phyloP scores from a whole-genome alignment of 169 alveolate species.

The Perkinsus chesapeaki region DNA sequence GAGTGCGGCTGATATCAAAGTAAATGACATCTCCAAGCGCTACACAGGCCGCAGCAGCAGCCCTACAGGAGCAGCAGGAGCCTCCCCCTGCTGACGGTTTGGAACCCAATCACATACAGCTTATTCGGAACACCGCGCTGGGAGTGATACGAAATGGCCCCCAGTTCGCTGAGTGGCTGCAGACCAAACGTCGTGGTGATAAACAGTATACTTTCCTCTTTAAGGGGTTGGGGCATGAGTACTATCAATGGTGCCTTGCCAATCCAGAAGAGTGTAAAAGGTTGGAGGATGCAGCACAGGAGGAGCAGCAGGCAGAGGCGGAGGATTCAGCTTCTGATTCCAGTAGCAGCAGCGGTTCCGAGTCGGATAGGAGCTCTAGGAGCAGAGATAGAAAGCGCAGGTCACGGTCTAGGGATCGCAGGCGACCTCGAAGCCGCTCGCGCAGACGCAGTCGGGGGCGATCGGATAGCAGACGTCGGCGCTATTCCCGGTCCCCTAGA shows the following conservation, averaged over 20 bases:
- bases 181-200: not conserved
- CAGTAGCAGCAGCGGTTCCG: not conserved
- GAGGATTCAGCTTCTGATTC: not conserved
- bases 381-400: not conserved
- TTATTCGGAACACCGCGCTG: not conserved
- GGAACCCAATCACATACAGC: not conserved
- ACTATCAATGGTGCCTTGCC: not conserved
- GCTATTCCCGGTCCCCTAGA: not conserved
- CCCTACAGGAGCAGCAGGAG: not conserved
- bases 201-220: not conserved
- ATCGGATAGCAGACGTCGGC: not conserved
- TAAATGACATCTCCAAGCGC: not conserved
- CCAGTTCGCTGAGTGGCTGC: not conserved
- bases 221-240: not conserved
- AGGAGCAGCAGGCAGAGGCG: not conserved
- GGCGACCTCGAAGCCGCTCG: not conserved
- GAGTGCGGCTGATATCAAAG: not conserved
- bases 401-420: not conserved
- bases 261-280: not conserved
- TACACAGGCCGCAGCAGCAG: not conserved
- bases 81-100: not conserved
- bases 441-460: not conserved
- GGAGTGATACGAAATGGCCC: not conserved
- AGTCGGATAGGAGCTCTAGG: not conserved
- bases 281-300: not conserved